Evolutionary conservation across 2,329 filamentous ascomycete genomes (phyloP), one percentile per base, ranked within the genome.

Genomic region (Aspergillus sp.): DNA sequence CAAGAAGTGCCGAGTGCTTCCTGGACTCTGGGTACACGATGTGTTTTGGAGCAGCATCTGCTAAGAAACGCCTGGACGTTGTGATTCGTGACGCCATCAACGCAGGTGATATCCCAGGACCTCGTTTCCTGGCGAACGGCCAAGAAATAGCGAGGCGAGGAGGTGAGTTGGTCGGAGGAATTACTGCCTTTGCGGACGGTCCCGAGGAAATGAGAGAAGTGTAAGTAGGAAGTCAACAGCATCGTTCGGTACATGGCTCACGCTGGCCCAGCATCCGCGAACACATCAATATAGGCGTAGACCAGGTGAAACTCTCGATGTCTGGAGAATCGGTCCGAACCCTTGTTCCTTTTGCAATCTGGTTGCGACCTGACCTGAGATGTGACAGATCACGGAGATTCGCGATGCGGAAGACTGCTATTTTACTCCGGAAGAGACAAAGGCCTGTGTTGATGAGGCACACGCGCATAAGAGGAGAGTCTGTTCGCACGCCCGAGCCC

Each of bases 51-150:
- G 76, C 76, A 0, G 76, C 76, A 3, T 75, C 75, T 2, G 76
- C 76, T 1, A 76, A 78, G 49, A 68, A 75, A 10, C 64, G 75
- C 10, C 64, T 79, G 0, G 78, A 80, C 52, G 58, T 74, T 13
- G 78, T 78, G 2, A 71, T 80, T 41, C 64, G 77, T 26, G 71
- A 80, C 57, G 75, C 73, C 0, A 80, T 81, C 55, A 79, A 80
- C 32, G 68, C 69, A 1, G 79, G 77, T 0, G 65, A 74, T 47
- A 72, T 80, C 5, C 75, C 77, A 1, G 78, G 77, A 1, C 78
- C 77, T 3, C 65, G 77, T 14, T 77, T 70, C 49, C 66, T 80
- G 0, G 76, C 77, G 1, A 81, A 79, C 57, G 75, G 72, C 0
- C 72, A 75, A 52, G 78, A 81, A 58, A 79, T 81, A 49, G 74